These are phyloP conservation scores for Prinsepia uniflora DNA, from an alignment of 306 rosid species.

Conservation along the genomic window DNA sequence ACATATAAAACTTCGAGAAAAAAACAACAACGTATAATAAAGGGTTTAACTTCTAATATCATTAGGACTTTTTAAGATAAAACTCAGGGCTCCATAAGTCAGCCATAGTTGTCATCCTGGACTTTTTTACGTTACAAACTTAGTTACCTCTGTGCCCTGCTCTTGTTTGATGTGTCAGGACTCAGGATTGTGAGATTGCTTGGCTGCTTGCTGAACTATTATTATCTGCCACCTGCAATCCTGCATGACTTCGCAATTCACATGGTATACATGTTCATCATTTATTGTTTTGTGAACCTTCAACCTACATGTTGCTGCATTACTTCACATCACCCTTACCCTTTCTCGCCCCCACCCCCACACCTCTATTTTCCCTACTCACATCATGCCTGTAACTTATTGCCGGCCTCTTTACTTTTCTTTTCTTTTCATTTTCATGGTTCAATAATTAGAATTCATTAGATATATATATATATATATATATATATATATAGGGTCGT, in stretches of 20 bases:
- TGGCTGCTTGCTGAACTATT: background rate
- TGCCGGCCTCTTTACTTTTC: no score
- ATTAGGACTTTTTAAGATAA: no score
- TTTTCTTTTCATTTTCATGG: no score
- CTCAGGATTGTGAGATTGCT: background rate
- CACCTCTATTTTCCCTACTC: background rate
- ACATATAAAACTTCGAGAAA: no score
- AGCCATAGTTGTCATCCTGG: background rate
- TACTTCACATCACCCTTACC: background rate
- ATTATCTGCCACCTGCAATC: conserved; percentile 3
- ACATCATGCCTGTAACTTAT: no score
- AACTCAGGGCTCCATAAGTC: background rate
- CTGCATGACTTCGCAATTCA: conserved; percentile 25
- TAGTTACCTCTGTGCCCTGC: background rate
- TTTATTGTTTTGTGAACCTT: conserved; percentile 10
- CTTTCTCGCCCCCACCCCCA: no score
- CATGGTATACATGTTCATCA: conserved; percentile 15
- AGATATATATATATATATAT: no score
- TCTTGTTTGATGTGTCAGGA: conserved; percentile 3
- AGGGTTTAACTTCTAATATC: no score
- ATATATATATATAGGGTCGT: no score
- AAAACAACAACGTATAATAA: no score
- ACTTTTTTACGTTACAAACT: background rate
- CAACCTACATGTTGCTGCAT: background rate
- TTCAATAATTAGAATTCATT: no score